Conservation (phyloP, 768 basidiomycete species). For the Mycena albidolilacea region DNA sequence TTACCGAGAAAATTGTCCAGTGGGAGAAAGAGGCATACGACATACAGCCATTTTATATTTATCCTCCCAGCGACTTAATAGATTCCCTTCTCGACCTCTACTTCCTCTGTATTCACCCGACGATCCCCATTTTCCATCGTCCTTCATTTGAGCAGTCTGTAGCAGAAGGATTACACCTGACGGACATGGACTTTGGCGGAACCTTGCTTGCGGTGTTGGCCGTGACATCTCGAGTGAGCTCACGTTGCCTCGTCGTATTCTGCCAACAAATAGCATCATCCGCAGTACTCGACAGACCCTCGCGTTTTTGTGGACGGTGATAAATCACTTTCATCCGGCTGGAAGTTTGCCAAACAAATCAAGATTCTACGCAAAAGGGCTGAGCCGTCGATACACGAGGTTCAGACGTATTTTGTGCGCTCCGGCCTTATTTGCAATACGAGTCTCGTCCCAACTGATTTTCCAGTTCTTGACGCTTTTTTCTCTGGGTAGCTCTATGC, state of each 20-base stretch:
- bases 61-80: slow-evolving; percentile 56
- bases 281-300: slow-evolving; percentile 54
- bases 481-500: slow-evolving; percentile 60
- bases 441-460: slow-evolving; percentile 8
- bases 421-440: not conserved
- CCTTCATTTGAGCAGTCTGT: slow-evolving; percentile 63
- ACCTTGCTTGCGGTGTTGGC: slow-evolving; percentile 68
- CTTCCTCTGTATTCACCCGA: slow-evolving; percentile 58
- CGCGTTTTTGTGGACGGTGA: slow-evolving; percentile 52
- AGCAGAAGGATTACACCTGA: slow-evolving; percentile 53
- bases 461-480: slow-evolving; percentile 48
- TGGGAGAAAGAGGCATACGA: slow-evolving; percentile 34
- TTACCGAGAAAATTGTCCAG: not conserved
- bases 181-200: slow-evolving; percentile 55
- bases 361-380: slow-evolving; percentile 47
- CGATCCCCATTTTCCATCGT: slow-evolving; percentile 66
- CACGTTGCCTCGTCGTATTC: not conserved
- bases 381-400: slow-evolving; percentile 17
- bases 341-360: slow-evolving; percentile 64
- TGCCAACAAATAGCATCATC: not conserved
- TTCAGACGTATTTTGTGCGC: slow-evolving; percentile 25
- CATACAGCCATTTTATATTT: slow-evolving; percentile 41
- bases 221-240: slow-evolving; percentile 54
- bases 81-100: slow-evolving; percentile 61
- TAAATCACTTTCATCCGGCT: slow-evolving; percentile 54